These are phyloP conservation scores for Phellopilus nigrolimitatus DNA, from an alignment of 1,284 basidiomycete genomes.

Conservation along the genomic window DNA sequence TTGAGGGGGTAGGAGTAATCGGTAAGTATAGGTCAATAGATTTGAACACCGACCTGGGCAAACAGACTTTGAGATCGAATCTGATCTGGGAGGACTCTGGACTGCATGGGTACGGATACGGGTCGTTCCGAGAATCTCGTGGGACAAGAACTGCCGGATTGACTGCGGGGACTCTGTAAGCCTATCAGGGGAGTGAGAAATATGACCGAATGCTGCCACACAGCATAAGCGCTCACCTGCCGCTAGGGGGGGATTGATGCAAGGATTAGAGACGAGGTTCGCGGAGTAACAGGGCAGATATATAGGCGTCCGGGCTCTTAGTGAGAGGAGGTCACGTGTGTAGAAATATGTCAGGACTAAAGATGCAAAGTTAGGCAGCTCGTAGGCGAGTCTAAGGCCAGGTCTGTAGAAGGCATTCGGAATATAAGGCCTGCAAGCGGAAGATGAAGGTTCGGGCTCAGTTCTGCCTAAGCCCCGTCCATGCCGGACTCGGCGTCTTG, in stretches of 20 bases:
- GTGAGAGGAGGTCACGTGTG: too few relatives aligned
- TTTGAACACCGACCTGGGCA: background rate
- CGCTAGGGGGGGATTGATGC: background rate
- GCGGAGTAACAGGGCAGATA: background rate
- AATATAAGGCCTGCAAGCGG: too few relatives aligned
- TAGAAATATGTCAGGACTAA: background rate
- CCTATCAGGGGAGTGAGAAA: background rate
- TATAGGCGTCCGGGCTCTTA: background rate
- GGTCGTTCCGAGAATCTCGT: background rate
- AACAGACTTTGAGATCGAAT: background rate
- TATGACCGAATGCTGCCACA: background rate
- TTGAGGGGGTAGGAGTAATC: too few relatives aligned
- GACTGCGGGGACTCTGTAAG: background rate
- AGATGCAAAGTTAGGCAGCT: background rate
- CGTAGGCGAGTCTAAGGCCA: too few relatives aligned
- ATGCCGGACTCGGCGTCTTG: conserved; percentile 7
- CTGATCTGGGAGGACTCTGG: background rate
- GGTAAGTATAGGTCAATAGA: background rate
- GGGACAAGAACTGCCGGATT: too few relatives aligned
- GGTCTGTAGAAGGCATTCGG: background rate
- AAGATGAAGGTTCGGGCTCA: too few relatives aligned
- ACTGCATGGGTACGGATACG: background rate
- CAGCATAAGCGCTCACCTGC: background rate
- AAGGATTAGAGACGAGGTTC: background rate
- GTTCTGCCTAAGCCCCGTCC: conserved; percentile 6